A percentile compares a stretch with the other conserved stretches of the same genome.
Conservation (phyloP, 1,284 basidiomycete species). For the Sanguinoderma infundibulare region DNA sequence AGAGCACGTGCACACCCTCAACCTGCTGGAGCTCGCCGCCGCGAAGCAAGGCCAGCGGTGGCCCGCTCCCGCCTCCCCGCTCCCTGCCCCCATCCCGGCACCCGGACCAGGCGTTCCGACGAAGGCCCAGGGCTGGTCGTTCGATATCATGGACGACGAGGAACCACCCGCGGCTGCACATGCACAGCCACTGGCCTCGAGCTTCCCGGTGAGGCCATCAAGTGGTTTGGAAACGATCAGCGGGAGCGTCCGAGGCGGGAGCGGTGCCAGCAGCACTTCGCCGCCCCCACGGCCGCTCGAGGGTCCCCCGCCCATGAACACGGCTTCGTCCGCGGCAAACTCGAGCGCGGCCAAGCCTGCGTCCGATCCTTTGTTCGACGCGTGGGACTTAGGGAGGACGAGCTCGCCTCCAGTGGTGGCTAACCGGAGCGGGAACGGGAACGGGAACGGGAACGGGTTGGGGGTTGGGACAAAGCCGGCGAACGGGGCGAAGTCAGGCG, state of each 20-base stretch:
- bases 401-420: neutral
- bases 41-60: constrained; percentile 53
- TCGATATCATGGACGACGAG: constrained; percentile 33
- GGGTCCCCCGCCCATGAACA: neutral
- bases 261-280: neutral
- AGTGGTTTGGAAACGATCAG: constrained; percentile 13
- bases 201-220: constrained; percentile 22
- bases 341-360: neutral
- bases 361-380: neutral
- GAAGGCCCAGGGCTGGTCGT: neutral
- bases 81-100: constrained; percentile 48
- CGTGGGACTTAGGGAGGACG: neutral
- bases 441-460: neutral
- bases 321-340: neutral
- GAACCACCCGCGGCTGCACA: constrained; percentile 7
- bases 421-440: neutral
- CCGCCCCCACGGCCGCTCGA: constrained; percentile 1
- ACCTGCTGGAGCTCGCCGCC: constrained; percentile 58
- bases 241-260: neutral
- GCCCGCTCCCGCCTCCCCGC: constrained; percentile 65
- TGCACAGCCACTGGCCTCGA: constrained; percentile 9
- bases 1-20: constrained; percentile 58
- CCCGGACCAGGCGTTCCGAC: constrained; percentile 20
- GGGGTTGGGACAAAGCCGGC: constrained; percentile 32
- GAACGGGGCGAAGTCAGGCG: constrained; percentile 37